A percentile compares a stretch with the other conserved stretches of the same genome.
Conservation (phyloP, 1,284 basidiomycete species). For the Uromyces viciae-fabae region DNA sequence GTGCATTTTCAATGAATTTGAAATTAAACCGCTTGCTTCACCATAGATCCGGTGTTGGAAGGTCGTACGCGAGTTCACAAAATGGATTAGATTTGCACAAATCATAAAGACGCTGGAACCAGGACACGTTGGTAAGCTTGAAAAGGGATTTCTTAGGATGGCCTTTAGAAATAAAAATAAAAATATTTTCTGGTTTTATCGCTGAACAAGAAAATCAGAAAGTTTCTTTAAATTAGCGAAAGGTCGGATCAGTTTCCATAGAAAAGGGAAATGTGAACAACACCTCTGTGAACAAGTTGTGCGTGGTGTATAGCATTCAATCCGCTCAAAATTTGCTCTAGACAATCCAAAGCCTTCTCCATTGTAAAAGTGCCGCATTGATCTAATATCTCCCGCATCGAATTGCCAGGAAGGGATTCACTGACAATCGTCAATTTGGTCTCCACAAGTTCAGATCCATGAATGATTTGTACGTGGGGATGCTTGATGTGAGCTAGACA, state of each 20-base stretch:
- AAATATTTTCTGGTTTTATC: slow-evolving; percentile 40
- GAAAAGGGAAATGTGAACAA: not conserved
- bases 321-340: slow-evolving; percentile 28
- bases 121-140: slow-evolving; percentile 31
- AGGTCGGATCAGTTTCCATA: not conserved
- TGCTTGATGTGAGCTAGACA: not conserved
- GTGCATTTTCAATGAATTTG: slow-evolving; percentile 6
- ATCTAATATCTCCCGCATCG: slow-evolving; percentile 26
- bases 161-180: slow-evolving; percentile 21
- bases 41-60: slow-evolving; percentile 27
- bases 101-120: slow-evolving; percentile 40
- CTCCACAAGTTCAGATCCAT: slow-evolving; percentile 29
- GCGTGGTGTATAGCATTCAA: slow-evolving; percentile 30
- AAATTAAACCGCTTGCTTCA: not conserved
- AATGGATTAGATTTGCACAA: slow-evolving; percentile 43
- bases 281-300: slow-evolving; percentile 40
- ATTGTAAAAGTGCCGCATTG: slow-evolving; percentile 30
- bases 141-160: not conserved
- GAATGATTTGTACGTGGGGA: slow-evolving; percentile 26
- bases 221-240: not conserved
- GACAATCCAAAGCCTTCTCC: slow-evolving; percentile 25
- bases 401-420: slow-evolving; percentile 28
- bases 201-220: slow-evolving; percentile 5
- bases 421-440: slow-evolving; percentile 23
- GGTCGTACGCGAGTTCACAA: slow-evolving; percentile 16